These are phyloP conservation scores for Pochonia chlamydosporia DNA, from an alignment of 2,329 filamentous ascomycete genomes.

Conservation along the genomic window DNA sequence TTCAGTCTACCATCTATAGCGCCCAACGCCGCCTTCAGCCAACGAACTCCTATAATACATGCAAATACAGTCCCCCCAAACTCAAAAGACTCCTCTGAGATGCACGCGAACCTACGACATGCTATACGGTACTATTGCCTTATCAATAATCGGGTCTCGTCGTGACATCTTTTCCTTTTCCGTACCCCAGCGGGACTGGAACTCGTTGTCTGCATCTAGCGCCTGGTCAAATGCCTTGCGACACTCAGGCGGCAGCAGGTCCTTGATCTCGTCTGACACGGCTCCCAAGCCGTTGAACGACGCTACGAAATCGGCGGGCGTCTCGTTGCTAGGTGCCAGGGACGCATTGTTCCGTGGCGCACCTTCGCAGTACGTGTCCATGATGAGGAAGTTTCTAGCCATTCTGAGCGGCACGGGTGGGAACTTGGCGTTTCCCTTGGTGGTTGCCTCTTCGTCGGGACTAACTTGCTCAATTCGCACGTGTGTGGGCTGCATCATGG, in stretches of 20 bases:
- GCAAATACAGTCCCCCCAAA: not conserved
- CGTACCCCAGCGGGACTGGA: conserved; percentile 68
- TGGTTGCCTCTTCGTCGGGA: conserved; percentile 28
- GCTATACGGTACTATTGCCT: conserved; percentile 56
- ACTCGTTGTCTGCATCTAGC: conserved; percentile 57
- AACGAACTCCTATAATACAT: not conserved
- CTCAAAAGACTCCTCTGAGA: not conserved
- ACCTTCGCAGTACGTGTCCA: conserved; percentile 49
- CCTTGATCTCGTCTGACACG: conserved; percentile 59
- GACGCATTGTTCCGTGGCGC: conserved; percentile 41
- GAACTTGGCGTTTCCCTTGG: conserved; percentile 30
- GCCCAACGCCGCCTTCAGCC: not conserved
- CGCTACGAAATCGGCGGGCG: conserved; percentile 40
- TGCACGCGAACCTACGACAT: conserved; percentile 22
- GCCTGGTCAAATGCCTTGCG: conserved; percentile 66
- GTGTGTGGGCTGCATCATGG: conserved; percentile 83
- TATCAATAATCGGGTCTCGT: conserved; percentile 53
- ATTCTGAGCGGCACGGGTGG: conserved; percentile 42
- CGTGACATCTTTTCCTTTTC: conserved; percentile 55
- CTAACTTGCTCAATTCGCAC: conserved; percentile 72
- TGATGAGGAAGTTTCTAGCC: conserved; percentile 50
- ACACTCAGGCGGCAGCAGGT: conserved; percentile 64
- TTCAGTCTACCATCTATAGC: not conserved
- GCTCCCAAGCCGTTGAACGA: conserved; percentile 57
- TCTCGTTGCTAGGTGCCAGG: conserved; percentile 36